Base-by-base conservation (phyloP, 768 basidiomycete species). In the Imleria badia region DNA sequence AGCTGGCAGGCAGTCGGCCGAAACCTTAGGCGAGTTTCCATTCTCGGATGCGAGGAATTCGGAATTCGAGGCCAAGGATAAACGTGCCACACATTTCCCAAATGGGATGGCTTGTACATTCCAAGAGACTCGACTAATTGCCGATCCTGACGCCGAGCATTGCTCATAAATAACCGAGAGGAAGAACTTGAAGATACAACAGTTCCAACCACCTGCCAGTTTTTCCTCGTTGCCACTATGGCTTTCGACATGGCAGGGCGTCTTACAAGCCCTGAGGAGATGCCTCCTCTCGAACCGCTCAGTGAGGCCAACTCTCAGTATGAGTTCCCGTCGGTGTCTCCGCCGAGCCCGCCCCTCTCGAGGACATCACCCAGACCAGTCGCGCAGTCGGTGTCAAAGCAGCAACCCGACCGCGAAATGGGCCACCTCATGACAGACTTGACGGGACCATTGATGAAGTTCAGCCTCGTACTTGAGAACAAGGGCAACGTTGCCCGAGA, bases 401-500 rank as follows among this genome's bases (percentile, higher is more conserved):
- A 26, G 4, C 8, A 38, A 46, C 30, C 17, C 11, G 19, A 51
- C 5, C 42, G 7, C 17, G 22, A 46, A 4, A 31, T 54, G 2
- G 23, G 48, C 2, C 41, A 51, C 17, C 11, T 50, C n/a, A 42
- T 60, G 26, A 49, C 22, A 41, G 29, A 48, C 12, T 3, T 52
- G n/a, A 50, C 48, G 0, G 42, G 51, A 13, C 52, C 62, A 6
- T 31, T 60, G 5, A 63, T 60, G 5, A 63, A 48, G 36, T 61
- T 71, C 61, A 58, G 64, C 19, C 60, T 78, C 52, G 66, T 72
- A 2, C 69, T 86, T 31, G 77, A 83, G 62, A 86, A 86, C 64
- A 76, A 76, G 20, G 84, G 84, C 10, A 84, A 79, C 58, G 82
- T 83, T 3, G 84, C 84, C 9, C 76, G 84, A 11, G 84, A 86